Evolutionary conservation across 257 asterid species (phyloP).

Genomic region (Solanum dulcamara): DNA sequence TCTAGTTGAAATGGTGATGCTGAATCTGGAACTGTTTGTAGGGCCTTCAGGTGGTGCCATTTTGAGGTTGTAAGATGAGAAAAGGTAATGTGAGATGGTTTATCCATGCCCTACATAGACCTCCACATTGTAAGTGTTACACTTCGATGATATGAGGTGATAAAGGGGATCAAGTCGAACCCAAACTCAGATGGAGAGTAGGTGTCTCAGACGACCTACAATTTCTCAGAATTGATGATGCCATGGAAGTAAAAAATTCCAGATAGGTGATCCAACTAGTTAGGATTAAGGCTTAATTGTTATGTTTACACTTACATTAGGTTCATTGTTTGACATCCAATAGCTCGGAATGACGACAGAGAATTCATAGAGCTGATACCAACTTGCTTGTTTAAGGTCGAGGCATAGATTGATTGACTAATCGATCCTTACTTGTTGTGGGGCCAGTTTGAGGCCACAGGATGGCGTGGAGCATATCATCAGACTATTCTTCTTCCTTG

Average conservation of each 20-base stretch:
- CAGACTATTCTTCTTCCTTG: not conserved
- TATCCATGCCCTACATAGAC: not conserved
- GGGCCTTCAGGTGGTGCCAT: not conserved
- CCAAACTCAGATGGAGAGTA: not conserved
- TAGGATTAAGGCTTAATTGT: not conserved
- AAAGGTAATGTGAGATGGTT: not conserved
- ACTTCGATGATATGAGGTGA: not conserved
- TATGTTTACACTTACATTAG: not conserved
- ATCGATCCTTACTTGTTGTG: not conserved
- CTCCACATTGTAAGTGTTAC: not conserved
- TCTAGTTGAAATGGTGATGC: not conserved
- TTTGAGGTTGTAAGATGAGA: not conserved
- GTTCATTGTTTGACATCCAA: not conserved
- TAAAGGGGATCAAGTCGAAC: not conserved
- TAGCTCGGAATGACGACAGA: not conserved
- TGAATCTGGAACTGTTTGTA: not conserved
- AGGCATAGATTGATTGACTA: not conserved
- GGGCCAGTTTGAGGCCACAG: not conserved
- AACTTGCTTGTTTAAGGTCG: not conserved
- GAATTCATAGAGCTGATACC: not conserved
- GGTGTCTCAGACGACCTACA: not conserved
- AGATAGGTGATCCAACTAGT: not conserved
- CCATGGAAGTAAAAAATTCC: not conserved
- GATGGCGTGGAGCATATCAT: not conserved
- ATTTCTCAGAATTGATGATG: not conserved